Evolutionary conservation across 331 rosid genomes (phyloP).

Genomic region (Cydonia oblonga): DNA sequence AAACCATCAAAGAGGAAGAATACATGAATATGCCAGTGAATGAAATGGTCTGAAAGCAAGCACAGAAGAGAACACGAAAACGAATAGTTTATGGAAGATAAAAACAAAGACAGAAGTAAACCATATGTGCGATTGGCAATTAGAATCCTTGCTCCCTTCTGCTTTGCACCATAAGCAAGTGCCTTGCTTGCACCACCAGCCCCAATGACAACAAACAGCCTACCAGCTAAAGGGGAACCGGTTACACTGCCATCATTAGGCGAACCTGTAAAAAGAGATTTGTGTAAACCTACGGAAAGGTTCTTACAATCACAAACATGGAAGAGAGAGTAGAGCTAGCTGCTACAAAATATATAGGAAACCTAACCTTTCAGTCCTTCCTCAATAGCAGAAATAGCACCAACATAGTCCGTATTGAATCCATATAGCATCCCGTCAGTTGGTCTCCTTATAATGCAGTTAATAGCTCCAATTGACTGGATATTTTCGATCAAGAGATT

Average conservation of each 20-base stretch:
- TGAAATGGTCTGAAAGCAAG: background rate
- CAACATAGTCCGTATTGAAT: conserved; percentile 72
- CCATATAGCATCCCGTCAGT: conserved; percentile 84
- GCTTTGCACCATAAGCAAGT: conserved; percentile 89
- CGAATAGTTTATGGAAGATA: background rate
- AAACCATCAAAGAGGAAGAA: background rate
- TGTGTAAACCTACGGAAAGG: background rate
- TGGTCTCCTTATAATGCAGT: conserved; percentile 59
- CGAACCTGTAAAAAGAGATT: conserved; percentile 26
- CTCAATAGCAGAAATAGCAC: conserved; percentile 84
- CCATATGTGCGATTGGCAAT: conserved; percentile 93
- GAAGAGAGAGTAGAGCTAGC: conserved; percentile 1
- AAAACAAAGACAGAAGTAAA: conserved; percentile 8
- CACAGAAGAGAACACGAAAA: background rate
- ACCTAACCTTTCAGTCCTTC: conserved; percentile 64
- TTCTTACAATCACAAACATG: background rate
- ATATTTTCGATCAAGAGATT: conserved; percentile 3
- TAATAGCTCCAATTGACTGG: conserved; percentile 91
- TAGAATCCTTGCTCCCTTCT: conserved; percentile 80
- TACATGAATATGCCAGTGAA: background rate
- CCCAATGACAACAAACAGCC: conserved; percentile 74
- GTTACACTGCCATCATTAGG: conserved; percentile 21
- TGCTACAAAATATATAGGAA: conserved; percentile 3
- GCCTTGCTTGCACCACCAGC: conserved; percentile 99
- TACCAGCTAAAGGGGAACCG: conserved; percentile 77